Percentiles rank a stretch among this genome's conserved stretches.
phyloP scores from a whole-genome alignment of 2,329 filamentous ascomycete species.

The Diaporthe longicolla region DNA sequence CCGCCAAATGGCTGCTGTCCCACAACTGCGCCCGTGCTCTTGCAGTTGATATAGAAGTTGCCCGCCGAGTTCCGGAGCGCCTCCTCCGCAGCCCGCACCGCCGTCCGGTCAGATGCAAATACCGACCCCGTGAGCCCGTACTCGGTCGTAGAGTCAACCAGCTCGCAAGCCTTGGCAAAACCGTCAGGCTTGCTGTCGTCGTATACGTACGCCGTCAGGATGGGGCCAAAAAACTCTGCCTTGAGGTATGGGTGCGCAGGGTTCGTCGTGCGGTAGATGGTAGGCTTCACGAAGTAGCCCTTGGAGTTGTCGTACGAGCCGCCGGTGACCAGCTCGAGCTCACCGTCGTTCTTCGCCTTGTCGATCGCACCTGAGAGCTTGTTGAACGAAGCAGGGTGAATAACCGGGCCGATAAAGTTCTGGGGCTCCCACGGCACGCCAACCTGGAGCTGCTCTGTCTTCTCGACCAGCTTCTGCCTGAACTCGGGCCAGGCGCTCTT shows the following conservation, averaged over 20 bases:
- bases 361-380: constrained; percentile 62
- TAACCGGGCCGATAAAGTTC: constrained; percentile 64
- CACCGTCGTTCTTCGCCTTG: constrained; percentile 57
- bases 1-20: constrained; percentile 82
- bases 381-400: constrained; percentile 61
- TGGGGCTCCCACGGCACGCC: constrained; percentile 51
- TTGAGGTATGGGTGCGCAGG: constrained; percentile 61
- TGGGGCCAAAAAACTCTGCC: constrained; percentile 64
- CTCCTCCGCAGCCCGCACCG: constrained; percentile 64
- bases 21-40: constrained; percentile 76
- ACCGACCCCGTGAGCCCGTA: constrained; percentile 71
- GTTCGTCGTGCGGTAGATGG: constrained; percentile 59
- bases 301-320: constrained; percentile 58
- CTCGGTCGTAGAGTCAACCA: constrained; percentile 79
- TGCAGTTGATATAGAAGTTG: constrained; percentile 72
- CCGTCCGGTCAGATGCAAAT: constrained; percentile 63
- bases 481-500: constrained; percentile 57
- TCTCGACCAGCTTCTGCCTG: constrained; percentile 55
- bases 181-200: constrained; percentile 58
- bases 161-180: constrained; percentile 66
- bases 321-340: constrained; percentile 60
- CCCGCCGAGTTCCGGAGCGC: constrained; percentile 67
- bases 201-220: constrained; percentile 63
- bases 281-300: constrained; percentile 63
- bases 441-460: constrained; percentile 52